These are phyloP conservation scores for Penicillium coprophilum DNA, from an alignment of 495 filamentous ascomycete species.

Conservation along the genomic window DNA sequence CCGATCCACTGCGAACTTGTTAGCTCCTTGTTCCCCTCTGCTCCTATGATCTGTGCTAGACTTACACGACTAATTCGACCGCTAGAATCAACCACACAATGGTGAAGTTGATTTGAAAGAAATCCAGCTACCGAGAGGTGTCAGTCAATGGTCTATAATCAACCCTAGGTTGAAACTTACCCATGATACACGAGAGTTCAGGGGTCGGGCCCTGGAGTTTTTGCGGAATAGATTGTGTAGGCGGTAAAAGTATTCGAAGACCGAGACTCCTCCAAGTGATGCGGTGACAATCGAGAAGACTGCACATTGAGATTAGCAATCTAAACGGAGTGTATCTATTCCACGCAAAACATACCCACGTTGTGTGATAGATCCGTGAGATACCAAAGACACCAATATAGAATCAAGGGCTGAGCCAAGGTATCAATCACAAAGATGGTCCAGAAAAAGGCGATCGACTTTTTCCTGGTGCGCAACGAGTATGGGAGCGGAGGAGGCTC, in stretches of 20 bases:
- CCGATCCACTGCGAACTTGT: constrained; percentile 40
- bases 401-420: constrained; percentile 51
- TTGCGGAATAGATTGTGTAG: constrained; percentile 47
- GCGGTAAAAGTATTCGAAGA: constrained; percentile 58
- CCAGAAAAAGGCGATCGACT: constrained; percentile 59
- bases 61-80: constrained; percentile 55
- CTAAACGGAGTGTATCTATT: neutral
- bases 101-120: constrained; percentile 63
- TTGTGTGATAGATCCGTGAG: constrained; percentile 55
- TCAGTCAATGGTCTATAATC: constrained; percentile 8
- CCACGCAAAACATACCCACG: constrained; percentile 39
- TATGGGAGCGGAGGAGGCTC: constrained; percentile 59
- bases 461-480: constrained; percentile 52
- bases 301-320: constrained; percentile 18
- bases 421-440: constrained; percentile 54
- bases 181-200: constrained; percentile 53
- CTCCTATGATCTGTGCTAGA: constrained; percentile 6
- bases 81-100: constrained; percentile 51
- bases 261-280: constrained; percentile 55
- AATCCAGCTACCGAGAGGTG: constrained; percentile 48
- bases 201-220: constrained; percentile 50
- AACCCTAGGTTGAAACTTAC: constrained; percentile 24
- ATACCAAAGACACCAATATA: constrained; percentile 61
- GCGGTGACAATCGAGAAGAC: constrained; percentile 61
- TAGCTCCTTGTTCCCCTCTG: constrained; percentile 19